Conservation (phyloP, 352 stramenopile genomes). For the Globisporangium rhizosaccharum region DNA sequence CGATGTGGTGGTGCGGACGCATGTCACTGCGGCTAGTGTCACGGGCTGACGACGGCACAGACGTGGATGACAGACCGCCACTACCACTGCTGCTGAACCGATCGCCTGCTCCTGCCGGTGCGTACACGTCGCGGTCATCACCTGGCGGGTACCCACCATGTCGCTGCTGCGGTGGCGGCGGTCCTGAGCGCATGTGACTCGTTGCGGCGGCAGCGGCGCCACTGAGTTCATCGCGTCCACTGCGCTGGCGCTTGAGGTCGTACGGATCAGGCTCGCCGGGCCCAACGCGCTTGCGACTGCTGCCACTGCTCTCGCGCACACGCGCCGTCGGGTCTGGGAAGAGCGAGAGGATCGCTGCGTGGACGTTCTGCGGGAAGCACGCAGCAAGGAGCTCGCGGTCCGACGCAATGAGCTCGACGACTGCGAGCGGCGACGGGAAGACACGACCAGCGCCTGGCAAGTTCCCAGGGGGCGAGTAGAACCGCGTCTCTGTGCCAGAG, state of each 20-base stretch:
- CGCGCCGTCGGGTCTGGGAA: conserved; percentile 27
- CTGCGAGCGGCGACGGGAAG: conserved; percentile 57
- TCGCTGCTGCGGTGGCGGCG: background rate
- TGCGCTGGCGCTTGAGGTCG: conserved; percentile 17
- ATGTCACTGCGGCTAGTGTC: background rate
- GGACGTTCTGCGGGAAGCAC: conserved; percentile 73
- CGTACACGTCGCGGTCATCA: conserved; percentile 5
- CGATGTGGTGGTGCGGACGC: background rate
- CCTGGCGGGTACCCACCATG: background rate
- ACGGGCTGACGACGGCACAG: background rate
- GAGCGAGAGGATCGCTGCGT: conserved; percentile 64
- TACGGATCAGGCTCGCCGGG: background rate
- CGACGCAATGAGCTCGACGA: conserved; percentile 72
- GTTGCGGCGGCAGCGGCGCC: background rate
- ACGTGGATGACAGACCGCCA: too few relatives aligned
- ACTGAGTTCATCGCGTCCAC: conserved; percentile 7
- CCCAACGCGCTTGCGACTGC: background rate
- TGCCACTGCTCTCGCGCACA: background rate
- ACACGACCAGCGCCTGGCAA: conserved; percentile 25
- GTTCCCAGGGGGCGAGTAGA: conserved; percentile 30
- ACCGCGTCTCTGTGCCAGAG: conserved; percentile 30
- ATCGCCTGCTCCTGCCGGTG: background rate
- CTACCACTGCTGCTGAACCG: background rate
- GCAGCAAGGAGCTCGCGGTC: conserved; percentile 48
- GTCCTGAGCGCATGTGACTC: conserved; percentile 5